Percentiles rank a stretch among this genome's conserved stretches.
phyloP scores from a whole-genome alignment of 345 rosid genomes.

The Brassica rapa region DNA sequence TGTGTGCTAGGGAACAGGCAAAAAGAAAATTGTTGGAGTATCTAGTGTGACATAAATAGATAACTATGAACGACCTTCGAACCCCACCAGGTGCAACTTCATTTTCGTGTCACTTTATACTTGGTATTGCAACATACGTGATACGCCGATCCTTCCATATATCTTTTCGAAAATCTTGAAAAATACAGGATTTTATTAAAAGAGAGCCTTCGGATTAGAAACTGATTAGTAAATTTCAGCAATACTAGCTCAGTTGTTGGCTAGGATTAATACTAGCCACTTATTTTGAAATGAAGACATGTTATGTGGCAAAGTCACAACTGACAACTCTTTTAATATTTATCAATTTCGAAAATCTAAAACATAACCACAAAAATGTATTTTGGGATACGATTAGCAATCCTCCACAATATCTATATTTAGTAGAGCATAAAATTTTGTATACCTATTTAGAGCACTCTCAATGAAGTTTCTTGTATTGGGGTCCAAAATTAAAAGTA shows the following conservation, averaged over 20 bases:
- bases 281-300: background rate
- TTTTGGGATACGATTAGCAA: background rate
- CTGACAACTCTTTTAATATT: background rate
- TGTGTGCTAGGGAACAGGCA: background rate
- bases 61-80: background rate
- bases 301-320: background rate
- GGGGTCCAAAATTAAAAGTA: no score
- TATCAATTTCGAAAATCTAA: background rate
- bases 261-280: background rate
- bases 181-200: background rate
- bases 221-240: background rate
- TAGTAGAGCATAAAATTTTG: conserved; percentile 1
- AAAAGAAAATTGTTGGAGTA: background rate
- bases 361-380: background rate
- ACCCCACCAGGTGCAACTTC: background rate
- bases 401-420: conserved; percentile 11
- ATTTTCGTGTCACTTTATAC: background rate
- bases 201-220: background rate
- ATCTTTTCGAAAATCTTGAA: background rate
- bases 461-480: no score
- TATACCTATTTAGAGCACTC: background rate
- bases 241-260: background rate
- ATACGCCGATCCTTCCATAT: background rate
- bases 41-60: background rate
- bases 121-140: background rate